Percentiles rank a stretch among this genome's conserved stretches.
Conservation (phyloP, 768 basidiomycete species). For the Kwoniella newhampshirensis region DNA sequence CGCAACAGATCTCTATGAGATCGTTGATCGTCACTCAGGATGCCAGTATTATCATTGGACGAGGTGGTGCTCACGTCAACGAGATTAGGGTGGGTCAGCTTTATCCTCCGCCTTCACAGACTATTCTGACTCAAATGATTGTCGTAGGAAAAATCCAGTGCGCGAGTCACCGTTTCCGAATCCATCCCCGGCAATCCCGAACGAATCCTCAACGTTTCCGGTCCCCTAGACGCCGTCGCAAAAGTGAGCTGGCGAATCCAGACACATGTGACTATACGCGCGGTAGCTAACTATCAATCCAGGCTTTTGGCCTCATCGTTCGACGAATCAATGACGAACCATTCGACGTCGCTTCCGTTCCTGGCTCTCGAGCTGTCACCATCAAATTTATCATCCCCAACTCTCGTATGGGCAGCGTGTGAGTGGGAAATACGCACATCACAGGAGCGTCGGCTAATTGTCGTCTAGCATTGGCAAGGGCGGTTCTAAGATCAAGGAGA, state of each 20-base stretch:
- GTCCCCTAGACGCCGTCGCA: slow-evolving; percentile 94
- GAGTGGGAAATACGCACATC: slow-evolving; percentile 9
- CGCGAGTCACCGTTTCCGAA: slow-evolving; percentile 94
- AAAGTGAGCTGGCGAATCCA: slow-evolving; percentile 64
- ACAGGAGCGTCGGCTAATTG: background rate
- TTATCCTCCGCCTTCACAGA: slow-evolving; percentile 4
- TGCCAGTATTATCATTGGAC: slow-evolving; percentile 98
- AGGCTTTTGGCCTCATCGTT: slow-evolving; percentile 99
- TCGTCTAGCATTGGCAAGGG: slow-evolving; percentile 76
- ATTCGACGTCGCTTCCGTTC: slow-evolving; percentile 94
- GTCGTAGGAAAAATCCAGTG: slow-evolving; percentile 71
- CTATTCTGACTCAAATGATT: background rate
- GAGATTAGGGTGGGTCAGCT: slow-evolving; percentile 76
- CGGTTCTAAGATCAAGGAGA: slow-evolving; percentile 98
- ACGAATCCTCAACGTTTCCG: slow-evolving; percentile 93
- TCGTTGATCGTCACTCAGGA: slow-evolving; percentile 99
- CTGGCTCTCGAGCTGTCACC: slow-evolving; percentile 95
- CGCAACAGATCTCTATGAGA: slow-evolving; percentile 82
- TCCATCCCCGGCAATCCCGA: slow-evolving; percentile 99
- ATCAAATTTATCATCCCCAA: slow-evolving; percentile 99
- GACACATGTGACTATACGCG: too few relatives aligned
- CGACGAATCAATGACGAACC: slow-evolving; percentile 99
- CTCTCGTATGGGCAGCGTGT: slow-evolving; percentile 95
- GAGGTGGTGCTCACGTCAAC: slow-evolving; percentile 91
- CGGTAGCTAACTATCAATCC: background rate